Base-by-base conservation (phyloP, 805 yeast species). In the Metschnikowia koreensis region DNA sequence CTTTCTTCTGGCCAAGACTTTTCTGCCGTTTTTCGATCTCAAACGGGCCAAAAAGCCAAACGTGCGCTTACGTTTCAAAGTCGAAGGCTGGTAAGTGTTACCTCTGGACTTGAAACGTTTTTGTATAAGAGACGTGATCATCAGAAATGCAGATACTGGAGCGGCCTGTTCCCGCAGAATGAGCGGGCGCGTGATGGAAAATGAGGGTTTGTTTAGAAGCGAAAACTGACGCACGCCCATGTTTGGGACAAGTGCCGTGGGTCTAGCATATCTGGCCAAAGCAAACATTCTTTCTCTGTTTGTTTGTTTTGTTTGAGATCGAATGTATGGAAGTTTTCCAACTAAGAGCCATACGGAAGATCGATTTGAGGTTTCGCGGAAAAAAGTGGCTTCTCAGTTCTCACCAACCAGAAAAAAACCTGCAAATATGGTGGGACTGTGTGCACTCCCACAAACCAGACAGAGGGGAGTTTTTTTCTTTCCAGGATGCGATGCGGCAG, bases 41-140 rank as follows among this genome's bases (percentile, higher is more conserved):
- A 87, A 81, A 66, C 97, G 82, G 11, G 96, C 90, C 66, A 94
- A 76, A 62, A 92, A 94, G 0, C 99, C 99, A 52, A 87, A 78
- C 34, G 87, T 83, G 69, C 97, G 85, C 76, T 94, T 94, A 68
- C 98, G 81, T 67, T 88, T 89, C 57, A 89, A 74, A 6, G 96
- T 90, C 55, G 90, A 86, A 47, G 99, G 99, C 71, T 93, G 97
- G 71, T 87, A 93, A 16, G 97, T 89, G 73, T 89, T 87, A 70
- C 99, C 98, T 73, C 97, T 83, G 38, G 93, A 77, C 66, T 89
- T 85, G 87, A 92, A 86, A 77, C 97, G 71, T 68, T 65, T 72
- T 60, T 81, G 86, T 29, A 75, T 67, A 45, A 75, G 66, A 1
- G 77, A 70, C 2, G 73, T 45, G 26, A 70, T 59, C 33, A 68